Base-by-base conservation (phyloP, 2,329 filamentous ascomycete species). In the Pleomassaria siparia region DNA sequence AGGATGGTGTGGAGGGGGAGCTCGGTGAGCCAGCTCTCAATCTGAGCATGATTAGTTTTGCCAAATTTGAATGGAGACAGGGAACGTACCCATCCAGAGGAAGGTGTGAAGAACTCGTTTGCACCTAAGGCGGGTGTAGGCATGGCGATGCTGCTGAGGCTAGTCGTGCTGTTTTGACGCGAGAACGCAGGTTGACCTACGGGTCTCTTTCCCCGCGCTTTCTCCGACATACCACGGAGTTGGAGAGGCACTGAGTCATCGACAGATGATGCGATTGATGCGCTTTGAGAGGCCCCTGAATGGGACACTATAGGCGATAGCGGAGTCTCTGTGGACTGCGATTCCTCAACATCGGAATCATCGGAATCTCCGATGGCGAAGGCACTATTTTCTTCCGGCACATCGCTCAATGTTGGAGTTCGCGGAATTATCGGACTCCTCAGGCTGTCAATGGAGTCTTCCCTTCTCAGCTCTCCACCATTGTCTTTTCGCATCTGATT, bases 161-260 rank as follows among this genome's bases (percentile, higher is more conserved):
- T 96, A 1, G 88, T 88, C 22, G 86, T 89, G 69, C 91, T 95
- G 64, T 94, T 96, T 64, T 96, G 91, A 15, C 92, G 80, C 0
- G 91, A 96, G 67, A 96, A 96, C 2, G 82, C 82, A n/a, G 83
- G 81, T 41, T 86, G 79, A 1, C 89, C 88, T 11, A 88, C 90
- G 22, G 92, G 94, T 84, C 95, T 90, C 72, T 99, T 99, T 7
- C 94, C 94, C 41, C 94, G 80, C 13, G 94, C 94, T 70, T 97
- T 99, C 71, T 97, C 94, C 16, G 92, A 96, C 89, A 97, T 96
- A 45, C 91, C 91, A 47, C 89, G 83, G 24, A 95, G 70, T 66
- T 96, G 91, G 16, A 85, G 79, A 12, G 90, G 91, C 9, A 95
- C 83, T 3, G 87, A 86, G 50, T 95, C 91, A 49, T 95, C 90